These are phyloP conservation scores for Verticillium alfalfae DNA, from an alignment of 2,329 filamentous ascomycete genomes.

Conservation along the genomic window DNA sequence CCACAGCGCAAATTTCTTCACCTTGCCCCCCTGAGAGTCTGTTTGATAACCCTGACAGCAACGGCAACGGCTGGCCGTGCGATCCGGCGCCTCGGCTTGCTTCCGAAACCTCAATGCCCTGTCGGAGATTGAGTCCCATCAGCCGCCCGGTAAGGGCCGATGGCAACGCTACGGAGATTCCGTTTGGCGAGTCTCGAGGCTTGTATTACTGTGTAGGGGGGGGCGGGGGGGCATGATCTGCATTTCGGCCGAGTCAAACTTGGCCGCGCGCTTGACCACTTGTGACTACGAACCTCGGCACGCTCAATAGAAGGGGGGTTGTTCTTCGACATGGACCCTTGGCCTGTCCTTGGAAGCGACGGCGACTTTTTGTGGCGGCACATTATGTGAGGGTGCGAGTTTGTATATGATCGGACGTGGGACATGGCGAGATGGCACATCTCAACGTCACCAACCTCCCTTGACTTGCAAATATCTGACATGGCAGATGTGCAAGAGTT, in stretches of 20 bases:
- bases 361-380: background rate
- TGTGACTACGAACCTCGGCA: background rate
- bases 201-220: background rate
- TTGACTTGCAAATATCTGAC: background rate
- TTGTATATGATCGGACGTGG: background rate
- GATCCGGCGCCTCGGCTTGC: background rate
- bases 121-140: background rate
- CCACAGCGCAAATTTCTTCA: background rate
- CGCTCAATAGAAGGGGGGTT: background rate
- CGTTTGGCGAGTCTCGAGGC: background rate
- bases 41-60: background rate
- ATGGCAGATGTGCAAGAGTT: slow-evolving; percentile 17
- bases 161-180: background rate
- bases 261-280: background rate
- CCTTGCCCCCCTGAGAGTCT: too few species aligned
- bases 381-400: too few species aligned
- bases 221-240: background rate
- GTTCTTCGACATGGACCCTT: background rate
- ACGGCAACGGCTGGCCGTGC: background rate
- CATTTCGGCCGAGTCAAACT: background rate
- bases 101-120: background rate
- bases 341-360: background rate
- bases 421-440: background rate
- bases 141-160: background rate
- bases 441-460: background rate